Evolutionary conservation across 257 asterid species (phyloP), one percentile per base, ranked within the genome.

Genomic region (Ehretia macrophylla): DNA sequence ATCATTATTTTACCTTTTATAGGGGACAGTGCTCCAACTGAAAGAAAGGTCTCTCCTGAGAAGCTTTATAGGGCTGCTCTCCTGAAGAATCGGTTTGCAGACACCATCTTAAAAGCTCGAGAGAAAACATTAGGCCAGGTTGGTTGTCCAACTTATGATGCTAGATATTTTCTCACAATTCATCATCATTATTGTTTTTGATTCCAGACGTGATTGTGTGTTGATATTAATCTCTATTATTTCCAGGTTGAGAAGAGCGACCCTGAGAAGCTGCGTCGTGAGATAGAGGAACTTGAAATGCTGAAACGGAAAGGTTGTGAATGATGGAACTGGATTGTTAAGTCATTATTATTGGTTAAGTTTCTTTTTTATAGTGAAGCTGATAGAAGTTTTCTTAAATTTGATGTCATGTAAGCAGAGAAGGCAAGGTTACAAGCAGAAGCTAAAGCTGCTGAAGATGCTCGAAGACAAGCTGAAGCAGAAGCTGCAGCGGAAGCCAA

Each of bases 371-470:
- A 3, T 1, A 27, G 35, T 6, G 35, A 27, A 27, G 35, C 35
- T 27, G 3, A 27, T 6, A 1, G 35, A 27, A 6, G 35, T 27
- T 27, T n/a, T 1, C 35, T 27, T 27, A 27, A 27, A 27, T 1
- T 27, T 27, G 35, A 27, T 27, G 35, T 27, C 35, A 32, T 44
- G n/a, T 17, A 27, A 57, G 70, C 93, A 90, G 96, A 88, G 77
- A 90, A 75, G 77, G 95, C 96, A 63, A 77, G 92, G 75, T 63
- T 87, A 74, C 96, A 81, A 68, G 96, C 91, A 62, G 96, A 90
- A 76, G 95, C 95, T 8, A 83, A 68, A 83, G 95, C 96, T 64
- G 97, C 97, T 37, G 97, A 90, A 80, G 96, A 81, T 61, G 95
- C 96, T 64, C 79, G 78, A 72, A 81, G 68, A 71, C 81, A 49